Evolutionary conservation across 2,329 filamentous ascomycete species (phyloP).

Genomic region (Xylogone sp.): DNA sequence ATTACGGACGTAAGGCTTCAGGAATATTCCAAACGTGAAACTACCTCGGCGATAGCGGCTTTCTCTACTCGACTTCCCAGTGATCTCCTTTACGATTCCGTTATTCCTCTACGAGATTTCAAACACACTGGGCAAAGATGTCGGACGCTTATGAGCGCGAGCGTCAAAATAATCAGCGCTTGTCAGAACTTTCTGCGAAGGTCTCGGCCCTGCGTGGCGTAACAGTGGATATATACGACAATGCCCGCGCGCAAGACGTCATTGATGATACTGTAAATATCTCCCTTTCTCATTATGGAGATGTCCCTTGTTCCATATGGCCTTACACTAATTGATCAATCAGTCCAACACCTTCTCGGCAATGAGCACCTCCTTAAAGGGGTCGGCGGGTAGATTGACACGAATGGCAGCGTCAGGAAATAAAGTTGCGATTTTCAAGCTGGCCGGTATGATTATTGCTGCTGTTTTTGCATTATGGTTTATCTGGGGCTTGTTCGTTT

Average conservation of each 20-base stretch:
- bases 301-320: neutral
- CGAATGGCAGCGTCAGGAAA: slow-evolving; percentile 91
- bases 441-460: slow-evolving; percentile 77
- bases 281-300: neutral
- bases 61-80: too few relatives aligned
- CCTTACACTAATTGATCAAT: slow-evolving; percentile 9
- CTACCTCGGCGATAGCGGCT: too few relatives aligned
- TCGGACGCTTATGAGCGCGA: slow-evolving; percentile 76
- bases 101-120: neutral
- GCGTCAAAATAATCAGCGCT: slow-evolving; percentile 90
- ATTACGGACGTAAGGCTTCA: neutral
- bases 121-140: slow-evolving; percentile 42
- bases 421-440: slow-evolving; percentile 84
- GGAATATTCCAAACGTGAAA: too few relatives aligned
- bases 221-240: slow-evolving; percentile 97
- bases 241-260: slow-evolving; percentile 81
- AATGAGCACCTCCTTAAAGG: slow-evolving; percentile 78
- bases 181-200: slow-evolving; percentile 86
- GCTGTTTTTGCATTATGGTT: slow-evolving; percentile 71
- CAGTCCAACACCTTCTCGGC: slow-evolving; percentile 88
- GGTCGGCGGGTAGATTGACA: slow-evolving; percentile 75
- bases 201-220: slow-evolving; percentile 89
- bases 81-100: too few relatives aligned
- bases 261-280: slow-evolving; percentile 77
- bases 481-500: slow-evolving; percentile 28